phyloP scores from a whole-genome alignment of 2,329 filamentous ascomycete species.

The Ceratocystis cubensis region DNA sequence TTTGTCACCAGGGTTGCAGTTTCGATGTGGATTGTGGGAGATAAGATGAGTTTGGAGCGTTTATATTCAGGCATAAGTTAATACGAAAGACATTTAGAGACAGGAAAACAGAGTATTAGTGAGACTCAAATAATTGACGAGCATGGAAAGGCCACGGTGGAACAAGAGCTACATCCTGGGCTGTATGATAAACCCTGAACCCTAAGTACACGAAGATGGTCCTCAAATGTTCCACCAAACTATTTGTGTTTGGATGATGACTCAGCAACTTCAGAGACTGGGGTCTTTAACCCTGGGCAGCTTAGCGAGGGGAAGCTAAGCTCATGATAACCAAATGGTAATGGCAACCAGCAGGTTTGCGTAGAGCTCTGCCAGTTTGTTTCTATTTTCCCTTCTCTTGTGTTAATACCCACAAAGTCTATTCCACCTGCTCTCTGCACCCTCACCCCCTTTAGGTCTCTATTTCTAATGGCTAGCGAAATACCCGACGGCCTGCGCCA shows the following conservation, averaged over 20 bases:
- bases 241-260: not conserved
- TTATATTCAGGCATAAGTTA: not conserved
- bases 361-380: not conserved
- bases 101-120: not conserved
- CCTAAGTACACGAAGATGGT: not conserved
- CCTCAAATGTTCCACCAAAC: not conserved
- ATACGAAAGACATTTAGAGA: not conserved
- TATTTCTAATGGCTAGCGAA: slow-evolving; percentile 25
- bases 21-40: not conserved
- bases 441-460: not conserved
- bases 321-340: not conserved
- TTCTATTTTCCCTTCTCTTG: not conserved
- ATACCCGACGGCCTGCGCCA: slow-evolving; percentile 63
- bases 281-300: not conserved
- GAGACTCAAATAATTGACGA: not conserved
- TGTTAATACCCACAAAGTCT: not conserved
- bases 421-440: not conserved
- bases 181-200: not conserved
- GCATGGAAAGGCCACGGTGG: slow-evolving; percentile 3
- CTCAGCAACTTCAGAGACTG: not conserved
- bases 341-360: not conserved
- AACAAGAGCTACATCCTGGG: not conserved
- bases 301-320: not conserved
- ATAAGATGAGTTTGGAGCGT: not conserved
- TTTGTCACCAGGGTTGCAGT: not conserved